Percentiles rank a stretch among this genome's conserved stretches.
Conservation (phyloP, 2,329 filamentous ascomycete species). For the Neonectria neomacrospora region DNA sequence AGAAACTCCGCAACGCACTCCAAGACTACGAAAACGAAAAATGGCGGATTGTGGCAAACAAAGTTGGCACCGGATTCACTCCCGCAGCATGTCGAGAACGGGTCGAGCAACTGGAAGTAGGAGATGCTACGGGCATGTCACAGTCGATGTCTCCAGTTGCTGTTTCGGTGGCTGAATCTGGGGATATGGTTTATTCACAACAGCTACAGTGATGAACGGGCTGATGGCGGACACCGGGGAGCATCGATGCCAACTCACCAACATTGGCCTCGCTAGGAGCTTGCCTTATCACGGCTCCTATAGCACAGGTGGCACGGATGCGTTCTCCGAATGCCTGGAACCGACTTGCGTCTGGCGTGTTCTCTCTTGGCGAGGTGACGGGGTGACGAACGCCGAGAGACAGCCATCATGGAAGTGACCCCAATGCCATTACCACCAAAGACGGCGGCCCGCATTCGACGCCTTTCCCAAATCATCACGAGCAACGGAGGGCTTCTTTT, state of each 20-base stretch:
- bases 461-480: conserved; percentile 12
- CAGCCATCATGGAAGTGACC: conserved; percentile 13
- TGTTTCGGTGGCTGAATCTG: conserved; percentile 40
- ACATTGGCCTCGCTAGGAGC: conserved; percentile 13
- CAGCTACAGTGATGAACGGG: conserved; percentile 62
- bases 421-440: conserved; percentile 12
- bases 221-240: conserved; percentile 1
- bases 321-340: conserved; percentile 5
- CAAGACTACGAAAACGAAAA: conserved; percentile 91
- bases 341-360: conserved; percentile 7
- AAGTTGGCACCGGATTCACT: conserved; percentile 90
- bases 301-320: conserved; percentile 16
- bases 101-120: conserved; percentile 69
- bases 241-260: not conserved
- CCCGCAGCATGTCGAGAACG: conserved; percentile 88
- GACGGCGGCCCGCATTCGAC: conserved; percentile 11
- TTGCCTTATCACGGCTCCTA: conserved; percentile 16
- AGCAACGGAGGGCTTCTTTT: conserved; percentile 12
- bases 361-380: conserved; percentile 15
- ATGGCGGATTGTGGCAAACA: conserved; percentile 91
- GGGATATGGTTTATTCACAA: conserved; percentile 51
- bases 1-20: conserved; percentile 79
- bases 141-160: conserved; percentile 65
- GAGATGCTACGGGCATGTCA: conserved; percentile 52
- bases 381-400: not conserved